Percentiles rank a stretch among this genome's conserved stretches.
Evolutionary conservation across 176 grass and related monocot genomes (phyloP).

Genomic region (Tillandsia fasciculata): DNA sequence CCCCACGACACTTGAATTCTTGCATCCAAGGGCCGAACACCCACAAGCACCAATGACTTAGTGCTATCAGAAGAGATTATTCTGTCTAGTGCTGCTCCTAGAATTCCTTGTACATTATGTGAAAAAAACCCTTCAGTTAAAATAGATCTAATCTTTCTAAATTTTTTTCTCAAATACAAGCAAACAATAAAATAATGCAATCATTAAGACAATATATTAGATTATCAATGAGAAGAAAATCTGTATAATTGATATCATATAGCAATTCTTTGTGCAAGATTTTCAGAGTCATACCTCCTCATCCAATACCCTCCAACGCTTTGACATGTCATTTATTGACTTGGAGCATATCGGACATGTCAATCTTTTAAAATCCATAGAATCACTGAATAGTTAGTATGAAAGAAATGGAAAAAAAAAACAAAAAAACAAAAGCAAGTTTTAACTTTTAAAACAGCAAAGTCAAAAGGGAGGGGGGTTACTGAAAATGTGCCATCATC

Average conservation of each 20-base stretch:
- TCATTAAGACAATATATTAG: neutral
- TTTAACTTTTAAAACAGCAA: constrained; percentile 4
- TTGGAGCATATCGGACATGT: constrained; percentile 88
- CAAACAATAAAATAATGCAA: too few relatives aligned
- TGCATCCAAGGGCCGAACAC: too few relatives aligned
- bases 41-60: too few relatives aligned
- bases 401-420: neutral
- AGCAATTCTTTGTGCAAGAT: neutral
- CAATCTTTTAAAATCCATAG: constrained; percentile 56
- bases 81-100: too few relatives aligned
- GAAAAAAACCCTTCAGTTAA: too few relatives aligned
- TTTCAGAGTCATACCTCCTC: constrained; percentile 56
- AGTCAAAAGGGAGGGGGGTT: constrained; percentile 17
- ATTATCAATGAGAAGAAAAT: constrained; percentile 1
- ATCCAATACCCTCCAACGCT: constrained; percentile 55
- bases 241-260: neutral
- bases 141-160: too few relatives aligned
- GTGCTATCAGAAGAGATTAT: too few relatives aligned
- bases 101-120: too few relatives aligned
- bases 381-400: constrained; percentile 20
- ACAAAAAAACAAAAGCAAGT: constrained; percentile 9
- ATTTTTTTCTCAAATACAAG: too few relatives aligned
- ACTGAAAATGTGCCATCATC: constrained; percentile 73
- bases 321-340: constrained; percentile 48
- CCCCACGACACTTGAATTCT: too few relatives aligned